Conservation (phyloP, 306 rosid species). For the Coriaria nepalensis region DNA sequence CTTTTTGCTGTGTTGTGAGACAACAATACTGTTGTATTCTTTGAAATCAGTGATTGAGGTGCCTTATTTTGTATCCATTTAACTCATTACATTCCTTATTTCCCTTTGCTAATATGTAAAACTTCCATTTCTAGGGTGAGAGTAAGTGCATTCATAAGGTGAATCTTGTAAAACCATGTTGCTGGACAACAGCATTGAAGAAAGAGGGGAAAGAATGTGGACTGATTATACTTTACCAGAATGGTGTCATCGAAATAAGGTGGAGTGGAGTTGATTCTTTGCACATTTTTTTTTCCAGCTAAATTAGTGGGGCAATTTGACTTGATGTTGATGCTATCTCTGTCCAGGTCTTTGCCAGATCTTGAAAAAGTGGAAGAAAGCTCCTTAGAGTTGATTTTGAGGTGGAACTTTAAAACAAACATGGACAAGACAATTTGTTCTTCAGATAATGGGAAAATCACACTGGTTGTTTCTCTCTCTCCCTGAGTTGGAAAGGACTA, state of each 20-base stretch:
- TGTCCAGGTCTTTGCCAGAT: conserved; percentile 61
- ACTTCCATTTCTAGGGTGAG: conserved; percentile 38
- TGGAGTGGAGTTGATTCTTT: conserved; percentile 18
- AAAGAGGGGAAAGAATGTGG: conserved; percentile 50
- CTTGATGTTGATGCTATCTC: conserved; percentile 13
- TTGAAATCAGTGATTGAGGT: conserved; percentile 55
- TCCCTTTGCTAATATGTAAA: conserved; percentile 20
- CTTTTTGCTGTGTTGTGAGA: conserved; percentile 60
- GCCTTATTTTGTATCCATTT: conserved; percentile 17
- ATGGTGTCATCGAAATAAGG: conserved; percentile 81
- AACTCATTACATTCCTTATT: conserved; percentile 11
- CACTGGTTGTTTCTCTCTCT: conserved; percentile 48
- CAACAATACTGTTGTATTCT: conserved; percentile 40
- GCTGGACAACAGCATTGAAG: conserved; percentile 61
- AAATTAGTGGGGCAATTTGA: conserved; percentile 7
- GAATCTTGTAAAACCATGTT: conserved; percentile 44
- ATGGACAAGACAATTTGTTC: conserved; percentile 67
- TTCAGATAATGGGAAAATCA: conserved; percentile 52
- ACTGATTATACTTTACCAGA: conserved; percentile 48
- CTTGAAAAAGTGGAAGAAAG: conserved; percentile 54
- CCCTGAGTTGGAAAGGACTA: conserved; percentile 3
- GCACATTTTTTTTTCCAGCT: conserved; percentile 1
- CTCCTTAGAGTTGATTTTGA: conserved; percentile 44
- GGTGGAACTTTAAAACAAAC: conserved; percentile 60
- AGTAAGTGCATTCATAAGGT: conserved; percentile 36